Evolutionary conservation across 441 rosid genomes (phyloP).

Genomic region (Euphorbia celastroides): DNA sequence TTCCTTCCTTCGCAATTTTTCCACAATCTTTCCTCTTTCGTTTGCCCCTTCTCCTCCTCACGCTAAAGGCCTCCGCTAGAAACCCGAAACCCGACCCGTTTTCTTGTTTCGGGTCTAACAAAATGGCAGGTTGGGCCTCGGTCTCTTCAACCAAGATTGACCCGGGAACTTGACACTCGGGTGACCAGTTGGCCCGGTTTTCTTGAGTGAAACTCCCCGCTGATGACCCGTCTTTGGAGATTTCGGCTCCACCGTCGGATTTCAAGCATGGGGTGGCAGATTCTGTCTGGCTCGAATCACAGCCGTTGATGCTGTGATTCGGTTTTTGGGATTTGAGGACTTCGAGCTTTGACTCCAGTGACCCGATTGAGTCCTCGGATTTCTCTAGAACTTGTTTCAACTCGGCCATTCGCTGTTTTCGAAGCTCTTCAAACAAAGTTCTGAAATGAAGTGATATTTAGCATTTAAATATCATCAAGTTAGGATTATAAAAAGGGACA

Average conservation of each 20-base stretch:
- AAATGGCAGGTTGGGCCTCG: slow-evolving; percentile 33
- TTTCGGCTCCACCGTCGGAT: slow-evolving; percentile 47
- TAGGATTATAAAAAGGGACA: neutral
- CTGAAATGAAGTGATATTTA: slow-evolving; percentile 25
- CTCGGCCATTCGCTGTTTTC: slow-evolving; percentile 69
- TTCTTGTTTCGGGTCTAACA: slow-evolving; percentile 22
- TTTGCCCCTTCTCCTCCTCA: slow-evolving; percentile 74
- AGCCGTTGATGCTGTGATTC: slow-evolving; percentile 31
- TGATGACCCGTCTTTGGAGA: slow-evolving; percentile 64
- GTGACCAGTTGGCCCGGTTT: slow-evolving; percentile 46
- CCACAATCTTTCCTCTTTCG: slow-evolving; percentile 71
- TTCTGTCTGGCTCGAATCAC: slow-evolving; percentile 60
- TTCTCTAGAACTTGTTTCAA: slow-evolving; percentile 59
- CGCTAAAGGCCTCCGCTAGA: slow-evolving; percentile 27
- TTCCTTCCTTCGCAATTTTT: slow-evolving; percentile 53
- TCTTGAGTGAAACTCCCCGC: slow-evolving; percentile 83
- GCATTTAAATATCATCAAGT: neutral
- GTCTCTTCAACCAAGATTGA: slow-evolving; percentile 35
- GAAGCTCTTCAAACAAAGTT: slow-evolving; percentile 80
- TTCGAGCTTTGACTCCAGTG: slow-evolving; percentile 72
- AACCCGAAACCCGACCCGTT: slow-evolving; percentile 31
- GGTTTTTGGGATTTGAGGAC: slow-evolving; percentile 49
- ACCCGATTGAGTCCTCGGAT: slow-evolving; percentile 85
- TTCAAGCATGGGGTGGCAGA: slow-evolving; percentile 46
- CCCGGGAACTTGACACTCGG: slow-evolving; percentile 31